Evolutionary conservation across 2,329 filamentous ascomycete genomes (phyloP), one percentile per base, ranked within the genome.

Genomic region (Fusarium pseudonygamai): DNA sequence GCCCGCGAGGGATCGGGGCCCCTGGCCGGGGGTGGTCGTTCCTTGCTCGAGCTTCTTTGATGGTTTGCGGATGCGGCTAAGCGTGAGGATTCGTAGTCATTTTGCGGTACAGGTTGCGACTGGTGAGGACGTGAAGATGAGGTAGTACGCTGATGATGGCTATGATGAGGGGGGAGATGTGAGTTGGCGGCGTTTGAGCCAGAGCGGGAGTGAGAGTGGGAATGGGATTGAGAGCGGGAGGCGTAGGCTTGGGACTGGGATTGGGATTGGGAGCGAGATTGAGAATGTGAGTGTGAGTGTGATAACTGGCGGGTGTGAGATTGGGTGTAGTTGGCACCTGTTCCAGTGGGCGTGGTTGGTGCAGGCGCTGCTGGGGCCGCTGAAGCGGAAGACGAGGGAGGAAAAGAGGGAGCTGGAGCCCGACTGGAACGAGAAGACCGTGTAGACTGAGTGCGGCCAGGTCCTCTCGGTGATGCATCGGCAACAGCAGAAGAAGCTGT

Each of bases 71-170:
- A 70, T 60, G 88, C 85, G 77, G 89, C 88, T 84, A 93, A 82
- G 85, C 91, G 91, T 77, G 88, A 86, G 77, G 91, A 88, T 83
- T 96, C 93, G 85, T 91, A 91, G 83, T 96, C 93, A 81, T 92
- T 87, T 78, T 92, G 90, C 61, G 85, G 84, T 59, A 84, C 77
- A 47, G 83, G 75, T 63, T 87, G 83, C 71, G 85, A 83, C 53
- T 82, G 78, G 67, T 84, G 82, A 71, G 82, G 80, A 43, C 72
- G 67, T 46, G 83, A 83, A 32, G 84, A 84, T 40, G 84, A 83
- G 77, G 81, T 73, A 77, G 79, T 81, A 73, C 80, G 82, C 66
- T 81, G 82, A 75, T 83, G 83, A 69, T 80, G 80, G 28, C 73
- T 75, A 64, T 72, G 78, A 68, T 71, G 72, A 61, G 75, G 68